Conservation (phyloP, 768 basidiomycete genomes). For the Suillus fuscotomentosus region DNA sequence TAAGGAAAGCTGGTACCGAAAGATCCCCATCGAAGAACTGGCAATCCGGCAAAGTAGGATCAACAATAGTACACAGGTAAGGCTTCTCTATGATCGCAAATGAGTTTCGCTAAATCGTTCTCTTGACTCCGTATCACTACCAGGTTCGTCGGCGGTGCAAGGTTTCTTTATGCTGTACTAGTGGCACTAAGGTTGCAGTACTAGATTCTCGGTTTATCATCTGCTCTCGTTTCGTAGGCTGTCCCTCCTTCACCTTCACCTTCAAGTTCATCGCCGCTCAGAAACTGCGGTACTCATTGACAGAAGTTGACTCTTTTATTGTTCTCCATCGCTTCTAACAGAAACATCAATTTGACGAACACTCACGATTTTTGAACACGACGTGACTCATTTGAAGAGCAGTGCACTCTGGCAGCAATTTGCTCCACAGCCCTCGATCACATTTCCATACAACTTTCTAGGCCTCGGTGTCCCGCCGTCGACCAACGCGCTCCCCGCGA, state of each 20-base stretch:
- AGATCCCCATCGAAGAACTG: slow-evolving; percentile 15
- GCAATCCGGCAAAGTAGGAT: slow-evolving; percentile 17
- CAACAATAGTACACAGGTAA: slow-evolving; percentile 31
- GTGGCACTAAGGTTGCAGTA: background rate
- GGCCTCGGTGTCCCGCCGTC: slow-evolving; percentile 7
- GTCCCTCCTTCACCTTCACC: slow-evolving; percentile 8
- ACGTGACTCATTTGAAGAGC: slow-evolving; percentile 5
- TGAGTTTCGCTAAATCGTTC: slow-evolving; percentile 19
- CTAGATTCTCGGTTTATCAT: background rate
- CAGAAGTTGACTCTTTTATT: slow-evolving; percentile 8
- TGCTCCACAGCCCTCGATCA: slow-evolving; percentile 1
- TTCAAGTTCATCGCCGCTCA: slow-evolving; percentile 3
- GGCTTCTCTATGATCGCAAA: slow-evolving; percentile 10
- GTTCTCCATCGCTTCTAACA: slow-evolving; percentile 4
- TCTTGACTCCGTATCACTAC: slow-evolving; percentile 11
- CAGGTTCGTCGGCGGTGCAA: slow-evolving; percentile 20
- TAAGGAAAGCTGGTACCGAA: slow-evolving; percentile 32
- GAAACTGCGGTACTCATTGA: slow-evolving; percentile 1
- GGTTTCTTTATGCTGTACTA: slow-evolving; percentile 7
- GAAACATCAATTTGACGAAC: slow-evolving; percentile 19
- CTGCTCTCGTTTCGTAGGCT: slow-evolving; percentile 9
- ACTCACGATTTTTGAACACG: slow-evolving; percentile 24
- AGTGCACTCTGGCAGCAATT: background rate
- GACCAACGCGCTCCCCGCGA: slow-evolving; percentile 17
- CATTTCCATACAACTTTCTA: background rate